Evolutionary conservation across 2,329 filamentous ascomycete species (phyloP).

Genomic region (Rutstroemia sp.): DNA sequence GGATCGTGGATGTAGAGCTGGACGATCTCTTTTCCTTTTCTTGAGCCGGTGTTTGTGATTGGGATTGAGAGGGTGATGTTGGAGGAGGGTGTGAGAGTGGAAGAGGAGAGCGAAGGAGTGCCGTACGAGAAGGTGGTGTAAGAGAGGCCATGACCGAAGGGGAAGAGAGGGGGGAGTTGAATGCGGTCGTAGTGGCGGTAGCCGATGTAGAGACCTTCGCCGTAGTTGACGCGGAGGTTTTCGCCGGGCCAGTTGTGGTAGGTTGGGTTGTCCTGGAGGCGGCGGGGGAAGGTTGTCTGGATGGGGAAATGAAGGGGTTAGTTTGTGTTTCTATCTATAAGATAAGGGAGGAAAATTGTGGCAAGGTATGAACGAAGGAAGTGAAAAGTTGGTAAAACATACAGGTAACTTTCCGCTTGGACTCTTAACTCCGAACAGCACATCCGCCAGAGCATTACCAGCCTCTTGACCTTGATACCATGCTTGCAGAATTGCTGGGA

Average conservation of each 20-base stretch:
- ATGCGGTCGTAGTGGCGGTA: constrained; percentile 65
- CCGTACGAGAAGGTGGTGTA: constrained; percentile 65
- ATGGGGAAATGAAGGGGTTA: not conserved
- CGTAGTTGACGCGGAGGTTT: constrained; percentile 60
- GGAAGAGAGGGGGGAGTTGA: constrained; percentile 53
- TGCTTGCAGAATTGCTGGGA: constrained; percentile 60
- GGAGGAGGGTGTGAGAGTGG: constrained; percentile 27
- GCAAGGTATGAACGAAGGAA: not conserved
- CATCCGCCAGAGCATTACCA: constrained; percentile 60
- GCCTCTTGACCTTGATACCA: constrained; percentile 67
- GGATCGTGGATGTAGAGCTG: constrained; percentile 62
- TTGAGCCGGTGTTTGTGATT: constrained; percentile 52
- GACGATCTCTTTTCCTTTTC: constrained; percentile 55
- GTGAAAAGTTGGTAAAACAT: constrained; percentile 9
- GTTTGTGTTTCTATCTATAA: not conserved
- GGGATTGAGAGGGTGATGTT: constrained; percentile 33
- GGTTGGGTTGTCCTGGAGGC: constrained; percentile 58
- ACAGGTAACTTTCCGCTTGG: constrained; percentile 60
- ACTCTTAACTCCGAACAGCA: constrained; percentile 55
- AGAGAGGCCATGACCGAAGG: constrained; percentile 67
- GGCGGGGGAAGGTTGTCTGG: constrained; percentile 57
- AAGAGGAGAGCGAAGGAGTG: constrained; percentile 41
- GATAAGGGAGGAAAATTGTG: too few relatives aligned
- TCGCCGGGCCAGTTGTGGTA: constrained; percentile 69
- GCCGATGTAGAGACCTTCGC: constrained; percentile 66